Base-by-base conservation (phyloP, 257 asterid genomes). In the Anisodus acutangulus region DNA sequence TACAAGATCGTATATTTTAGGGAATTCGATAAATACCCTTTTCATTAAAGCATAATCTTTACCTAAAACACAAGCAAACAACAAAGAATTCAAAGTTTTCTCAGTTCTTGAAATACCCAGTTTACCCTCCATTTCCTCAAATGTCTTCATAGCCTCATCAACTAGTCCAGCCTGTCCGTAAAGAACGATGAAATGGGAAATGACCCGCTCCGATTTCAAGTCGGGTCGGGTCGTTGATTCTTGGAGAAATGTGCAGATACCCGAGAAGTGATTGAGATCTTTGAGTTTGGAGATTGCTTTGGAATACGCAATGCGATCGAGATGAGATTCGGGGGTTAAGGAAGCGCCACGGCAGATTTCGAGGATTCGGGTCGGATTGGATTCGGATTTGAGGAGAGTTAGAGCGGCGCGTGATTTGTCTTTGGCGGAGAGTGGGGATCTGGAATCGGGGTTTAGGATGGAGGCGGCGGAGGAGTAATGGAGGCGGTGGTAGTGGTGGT, bases 321-420 rank as follows among this genome's bases (percentile, higher is more conserved):
- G 90, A 51, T 91, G 97, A 1, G 91, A 87, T 16, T 87, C 93
- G 37, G 98, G 97, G 22, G 94, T 83, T 6, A 96, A 92, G 64
- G 92, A 84, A 82, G 97, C 93, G 70, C 94, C 92, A 6, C 97
- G 91, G 92, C 97, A 95, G 85, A 93, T 88, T 0, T 92, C 92
- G 87, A 93, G 87, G 78, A 97, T 91, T 49, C 93, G 95, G n/a
- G 92, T 92, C 0, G 99, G 99, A 88, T 94, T 89, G 79, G 87
- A 87, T 91, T 96, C 98, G 87, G 88, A 84, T 12, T 90, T 91
- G 85, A 96, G 90, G 84, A 92, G 95, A 17, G 91, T 85, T 76
- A 96, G 91, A 5, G 93, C 95, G 78, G 90, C 88, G 31, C 98
- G 94, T 67, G 97, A 83, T 83, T 91, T 92, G 26, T 93, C 96